Evolutionary conservation across 805 yeast genomes (phyloP).

Genomic region (Tetrapisispora iriomotensis): DNA sequence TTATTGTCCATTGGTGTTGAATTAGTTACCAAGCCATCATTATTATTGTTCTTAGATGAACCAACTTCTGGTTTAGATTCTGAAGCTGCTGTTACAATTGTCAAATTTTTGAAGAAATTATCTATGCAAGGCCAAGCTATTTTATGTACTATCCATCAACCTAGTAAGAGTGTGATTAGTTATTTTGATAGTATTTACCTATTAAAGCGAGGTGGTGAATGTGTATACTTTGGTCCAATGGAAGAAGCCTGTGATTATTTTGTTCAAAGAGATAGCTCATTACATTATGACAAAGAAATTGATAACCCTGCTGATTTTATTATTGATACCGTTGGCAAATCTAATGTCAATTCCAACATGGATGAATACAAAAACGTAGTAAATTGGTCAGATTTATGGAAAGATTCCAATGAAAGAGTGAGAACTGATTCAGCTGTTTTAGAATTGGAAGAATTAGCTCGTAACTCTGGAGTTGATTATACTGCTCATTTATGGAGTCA

Average conservation of each 20-base stretch:
- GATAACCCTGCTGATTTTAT: constrained; percentile 76
- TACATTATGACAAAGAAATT: constrained; percentile 36
- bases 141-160: constrained; percentile 92
- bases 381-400: constrained; percentile 20
- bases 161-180: constrained; percentile 57
- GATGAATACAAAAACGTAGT: constrained; percentile 4
- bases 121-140: constrained; percentile 78
- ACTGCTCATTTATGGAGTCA: constrained; percentile 12
- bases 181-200: constrained; percentile 52
- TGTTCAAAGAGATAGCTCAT: constrained; percentile 50
- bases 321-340: constrained; percentile 62
- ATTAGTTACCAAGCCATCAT: constrained; percentile 77
- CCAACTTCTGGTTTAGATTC: constrained; percentile 96
- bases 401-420: constrained; percentile 9
- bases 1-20: constrained; percentile 92
- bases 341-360: constrained; percentile 34
- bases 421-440: constrained; percentile 4
- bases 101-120: constrained; percentile 75
- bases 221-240: constrained; percentile 65
- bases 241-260: constrained; percentile 44
- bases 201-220: constrained; percentile 60
- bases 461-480: constrained; percentile 12
- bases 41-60: constrained; percentile 75
- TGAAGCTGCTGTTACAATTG: constrained; percentile 83
- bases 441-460: constrained; percentile 13